Evolutionary conservation across 225 moss, liverwort and hornwort genomes (phyloP), one percentile per base, ranked within the genome.

Genomic region (Thuidium tamariscinum): DNA sequence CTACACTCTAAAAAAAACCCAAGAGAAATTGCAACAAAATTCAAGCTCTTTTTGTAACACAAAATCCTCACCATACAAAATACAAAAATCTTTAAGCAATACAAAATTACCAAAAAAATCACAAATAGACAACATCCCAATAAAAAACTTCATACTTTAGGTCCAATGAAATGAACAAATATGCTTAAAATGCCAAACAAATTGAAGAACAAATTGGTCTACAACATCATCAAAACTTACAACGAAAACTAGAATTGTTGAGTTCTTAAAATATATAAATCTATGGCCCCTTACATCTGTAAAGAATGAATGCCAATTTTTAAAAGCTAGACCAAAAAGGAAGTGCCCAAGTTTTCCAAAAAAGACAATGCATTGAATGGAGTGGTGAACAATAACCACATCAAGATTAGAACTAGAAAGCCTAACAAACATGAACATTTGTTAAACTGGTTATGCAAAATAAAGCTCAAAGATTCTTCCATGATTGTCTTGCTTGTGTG

Each of bases 351-450:
- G 3, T 5, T 36, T 10, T 12, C 13, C 0, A 37, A 1, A 37
- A 37, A 22, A 13, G n/a, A n/a, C n/a, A n/a, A n/a, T n/a, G n/a
- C n/a, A n/a, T 1, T 0, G 0, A n/a, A 11, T 0, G 0, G 11
- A 20, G 11, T 65, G 11, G n/a, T 13, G 7, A 65, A 4, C 19
- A n/a, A n/a, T 20, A 36, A 37, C 13, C 6, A 12, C 3, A 13
- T 0, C 1, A 0, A 67, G 13, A 22, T 67, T 10, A 67, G 22
- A 67, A 22, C 0, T 67, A 0, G 13, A 6, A 67, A 39, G 23
- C 4, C 22, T 4, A 1, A 2, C 12, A 13, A 2, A 22, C 4
- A 39, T 23, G 3, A 37, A 4, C 39, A 37, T 67, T 1, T 67
- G 6, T 23, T 23, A 21, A 37, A 66, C 11, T 32, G 7, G 11